Evolutionary conservation across 352 stramenopile genomes (phyloP).

Genomic region (Phytophthora pisi): DNA sequence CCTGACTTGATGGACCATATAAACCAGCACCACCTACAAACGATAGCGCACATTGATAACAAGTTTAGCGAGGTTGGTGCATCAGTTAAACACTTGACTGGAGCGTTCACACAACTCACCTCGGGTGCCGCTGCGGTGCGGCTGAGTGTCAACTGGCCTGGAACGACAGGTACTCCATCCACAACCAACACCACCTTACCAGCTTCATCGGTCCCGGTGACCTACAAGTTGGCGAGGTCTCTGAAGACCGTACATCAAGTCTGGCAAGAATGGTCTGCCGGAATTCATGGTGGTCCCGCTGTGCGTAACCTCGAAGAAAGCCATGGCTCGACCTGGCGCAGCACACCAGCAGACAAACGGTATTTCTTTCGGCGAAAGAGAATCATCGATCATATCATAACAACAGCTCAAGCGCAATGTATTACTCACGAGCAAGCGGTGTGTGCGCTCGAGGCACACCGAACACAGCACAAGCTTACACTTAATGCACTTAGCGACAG

Average conservation of each 20-base stretch:
- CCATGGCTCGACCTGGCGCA: slow-evolving; percentile 1
- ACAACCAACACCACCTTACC: too few species aligned
- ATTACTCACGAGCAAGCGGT: slow-evolving; percentile 10
- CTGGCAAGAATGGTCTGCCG: slow-evolving; percentile 7
- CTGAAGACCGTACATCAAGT: slow-evolving; percentile 14
- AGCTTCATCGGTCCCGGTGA: neutral
- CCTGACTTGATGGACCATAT: slow-evolving; percentile 17
- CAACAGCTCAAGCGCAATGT: neutral
- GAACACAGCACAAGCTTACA: neutral
- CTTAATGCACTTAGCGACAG: slow-evolving; percentile 13
- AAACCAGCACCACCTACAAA: slow-evolving; percentile 6
- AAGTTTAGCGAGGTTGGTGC: slow-evolving; percentile 8
- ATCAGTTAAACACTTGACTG: neutral
- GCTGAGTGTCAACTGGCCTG: slow-evolving; percentile 6
- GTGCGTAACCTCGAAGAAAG: slow-evolving; percentile 1
- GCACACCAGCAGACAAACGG: slow-evolving; percentile 5
- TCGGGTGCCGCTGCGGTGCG: slow-evolving; percentile 6
- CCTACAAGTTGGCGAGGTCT: neutral
- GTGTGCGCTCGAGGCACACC: neutral
- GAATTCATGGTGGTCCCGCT: slow-evolving; percentile 2
- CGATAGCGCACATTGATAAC: slow-evolving; percentile 6
- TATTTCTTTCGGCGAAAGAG: slow-evolving; percentile 10
- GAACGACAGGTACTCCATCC: too few species aligned
- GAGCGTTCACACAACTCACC: slow-evolving; percentile 9
- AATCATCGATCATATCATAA: slow-evolving; percentile 10